Conservation (phyloP, 176 grass and related monocot species). For the Carex kokanica region DNA sequence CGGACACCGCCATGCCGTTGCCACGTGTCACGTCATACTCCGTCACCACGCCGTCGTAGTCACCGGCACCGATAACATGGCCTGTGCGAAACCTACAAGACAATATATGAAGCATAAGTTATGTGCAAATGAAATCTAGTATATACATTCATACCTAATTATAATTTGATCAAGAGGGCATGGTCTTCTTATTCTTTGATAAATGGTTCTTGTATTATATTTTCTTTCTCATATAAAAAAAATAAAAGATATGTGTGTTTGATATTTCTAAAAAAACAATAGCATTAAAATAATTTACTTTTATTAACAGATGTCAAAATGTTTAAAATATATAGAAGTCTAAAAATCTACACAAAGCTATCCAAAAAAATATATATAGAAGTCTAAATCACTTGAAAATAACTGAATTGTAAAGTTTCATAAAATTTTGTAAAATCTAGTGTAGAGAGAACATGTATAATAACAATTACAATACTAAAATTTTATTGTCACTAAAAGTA, state of each 20-base stretch:
- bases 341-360: background rate
- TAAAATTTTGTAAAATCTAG: too few relatives aligned
- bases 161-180: too few relatives aligned
- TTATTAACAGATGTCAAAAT: background rate
- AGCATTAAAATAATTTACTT: background rate
- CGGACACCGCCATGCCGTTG: constrained; percentile 32
- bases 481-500: too few relatives aligned
- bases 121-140: background rate
- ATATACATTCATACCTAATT: too few relatives aligned
- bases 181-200: too few relatives aligned
- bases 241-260: too few relatives aligned
- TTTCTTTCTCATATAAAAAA: too few relatives aligned
- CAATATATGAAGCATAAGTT: background rate
- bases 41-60: constrained; percentile 94
- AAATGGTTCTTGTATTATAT: too few relatives aligned
- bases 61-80: constrained; percentile 49
- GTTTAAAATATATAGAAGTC: background rate
- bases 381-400: background rate
- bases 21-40: constrained; percentile 78
- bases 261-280: too few relatives aligned
- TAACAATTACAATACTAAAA: too few relatives aligned
- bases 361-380: background rate
- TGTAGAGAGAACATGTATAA: too few relatives aligned
- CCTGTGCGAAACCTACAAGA: constrained; percentile 10
- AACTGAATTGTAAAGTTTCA: background rate